A percentile compares a stretch with the other conserved stretches of the same genome.
Evolutionary conservation across 1,284 basidiomycete genomes (phyloP).

Genomic region (Microbotryum lychnidis-dioicae): DNA sequence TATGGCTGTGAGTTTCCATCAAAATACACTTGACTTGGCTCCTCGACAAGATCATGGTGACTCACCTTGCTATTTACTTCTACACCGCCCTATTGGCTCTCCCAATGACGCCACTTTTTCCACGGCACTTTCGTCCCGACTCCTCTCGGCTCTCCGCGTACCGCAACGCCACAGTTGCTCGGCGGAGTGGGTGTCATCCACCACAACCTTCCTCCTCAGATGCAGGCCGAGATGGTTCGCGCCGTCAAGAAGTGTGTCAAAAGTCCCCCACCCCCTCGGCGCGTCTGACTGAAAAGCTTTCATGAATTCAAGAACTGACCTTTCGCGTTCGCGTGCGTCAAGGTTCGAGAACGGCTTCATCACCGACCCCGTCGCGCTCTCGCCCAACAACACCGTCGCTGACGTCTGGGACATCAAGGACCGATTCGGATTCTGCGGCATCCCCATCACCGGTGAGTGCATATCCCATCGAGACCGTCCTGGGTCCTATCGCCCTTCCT

Average conservation of each 20-base stretch:
- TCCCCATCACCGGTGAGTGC: conserved; percentile 86
- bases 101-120: too few species aligned
- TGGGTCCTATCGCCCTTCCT: conserved; percentile 39
- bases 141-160: neutral
- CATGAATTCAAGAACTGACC: too few species aligned
- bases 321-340: neutral
- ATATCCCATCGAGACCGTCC: neutral
- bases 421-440: conserved; percentile 87
- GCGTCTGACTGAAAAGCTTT: neutral
- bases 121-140: neutral
- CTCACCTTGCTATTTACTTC: too few species aligned
- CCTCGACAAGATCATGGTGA: too few species aligned
- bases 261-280: neutral
- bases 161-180: conserved; percentile 54
- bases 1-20: conserved; percentile 60
- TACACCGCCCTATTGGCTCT: too few species aligned
- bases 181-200: conserved; percentile 98
- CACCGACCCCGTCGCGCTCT: conserved; percentile 81
- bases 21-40: too few species aligned
- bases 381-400: conserved; percentile 67
- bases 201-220: conserved; percentile 82
- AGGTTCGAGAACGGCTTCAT: conserved; percentile 96
- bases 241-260: conserved; percentile 76
- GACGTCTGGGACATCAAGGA: conserved; percentile 92
- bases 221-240: conserved; percentile 93